These are phyloP conservation scores for Dissophora ornata DNA, from an alignment of 192 early-diverging fungal genomes.

Conservation along the genomic window DNA sequence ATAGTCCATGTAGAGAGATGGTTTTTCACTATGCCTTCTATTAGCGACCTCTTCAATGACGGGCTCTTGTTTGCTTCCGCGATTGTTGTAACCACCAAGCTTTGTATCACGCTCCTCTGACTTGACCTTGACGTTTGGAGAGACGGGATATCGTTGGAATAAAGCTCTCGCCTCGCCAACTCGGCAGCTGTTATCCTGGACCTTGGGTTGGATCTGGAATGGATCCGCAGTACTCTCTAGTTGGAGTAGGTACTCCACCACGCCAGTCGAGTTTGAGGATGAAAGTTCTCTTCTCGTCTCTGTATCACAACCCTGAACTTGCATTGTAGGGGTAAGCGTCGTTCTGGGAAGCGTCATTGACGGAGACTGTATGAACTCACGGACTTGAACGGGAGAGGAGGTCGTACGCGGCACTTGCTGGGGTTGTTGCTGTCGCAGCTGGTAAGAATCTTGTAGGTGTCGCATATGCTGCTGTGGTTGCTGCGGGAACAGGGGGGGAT, in stretches of 20 bases:
- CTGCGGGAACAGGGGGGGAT: conserved; percentile 4
- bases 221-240: too few species aligned
- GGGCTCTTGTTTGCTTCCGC: too few species aligned
- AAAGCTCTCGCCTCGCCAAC: background rate
- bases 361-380: background rate
- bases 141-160: background rate
- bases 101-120: background rate
- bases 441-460: conserved; percentile 3
- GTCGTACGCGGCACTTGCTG: background rate
- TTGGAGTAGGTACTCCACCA: too few species aligned
- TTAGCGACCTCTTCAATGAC: too few species aligned
- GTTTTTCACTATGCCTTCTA: too few species aligned
- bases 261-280: too few species aligned
- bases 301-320: too few species aligned
- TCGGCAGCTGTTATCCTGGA: background rate
- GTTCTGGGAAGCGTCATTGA: too few species aligned
- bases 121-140: background rate
- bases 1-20: background rate
- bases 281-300: too few species aligned
- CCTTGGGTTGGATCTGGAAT: too few species aligned
- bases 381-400: background rate
- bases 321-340: too few species aligned
- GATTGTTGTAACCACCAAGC: background rate
- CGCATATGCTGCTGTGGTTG: too few species aligned
- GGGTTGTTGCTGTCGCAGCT: conserved; percentile 5